Conservation (phyloP, 805 yeast genomes). For the Metschnikowia lachancei region DNA sequence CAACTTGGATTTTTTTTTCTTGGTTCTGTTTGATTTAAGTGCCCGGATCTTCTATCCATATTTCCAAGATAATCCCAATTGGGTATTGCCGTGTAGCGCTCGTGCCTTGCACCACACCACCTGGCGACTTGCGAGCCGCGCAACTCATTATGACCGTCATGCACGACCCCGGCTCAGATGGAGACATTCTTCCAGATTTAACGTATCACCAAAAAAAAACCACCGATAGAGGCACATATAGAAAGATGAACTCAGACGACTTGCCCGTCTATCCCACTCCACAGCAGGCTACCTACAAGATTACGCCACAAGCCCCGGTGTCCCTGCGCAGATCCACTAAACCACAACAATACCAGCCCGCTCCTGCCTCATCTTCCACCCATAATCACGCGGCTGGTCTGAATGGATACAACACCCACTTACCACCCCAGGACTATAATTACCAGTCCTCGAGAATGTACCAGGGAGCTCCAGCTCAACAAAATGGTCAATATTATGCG, state of each 20-base stretch:
- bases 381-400: not conserved
- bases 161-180: conserved; percentile 10
- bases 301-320: conserved; percentile 10
- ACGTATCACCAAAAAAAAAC: not conserved
- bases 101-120: too few relatives aligned
- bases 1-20: too few relatives aligned
- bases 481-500: not conserved
- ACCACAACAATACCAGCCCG: conserved; percentile 12
- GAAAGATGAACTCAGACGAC: conserved; percentile 28
- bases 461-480: conserved; percentile 5
- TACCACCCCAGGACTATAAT: conserved; percentile 14
- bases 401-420: not conserved
- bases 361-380: conserved; percentile 12
- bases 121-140: conserved; percentile 1
- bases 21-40: too few relatives aligned
- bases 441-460: conserved; percentile 11
- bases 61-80: too few relatives aligned
- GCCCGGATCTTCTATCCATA: not conserved
- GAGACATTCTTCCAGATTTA: not conserved
- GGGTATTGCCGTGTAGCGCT: too few relatives aligned
- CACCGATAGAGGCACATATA: not conserved
- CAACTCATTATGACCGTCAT: conserved; percentile 7
- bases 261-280: conserved; percentile 48
- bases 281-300: conserved; percentile 35
- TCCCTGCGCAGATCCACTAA: conserved; percentile 5